Evolutionary conservation across 176 grass and related monocot genomes (phyloP), one percentile per base, ranked within the genome.

Genomic region (Pontederia crassipes): DNA sequence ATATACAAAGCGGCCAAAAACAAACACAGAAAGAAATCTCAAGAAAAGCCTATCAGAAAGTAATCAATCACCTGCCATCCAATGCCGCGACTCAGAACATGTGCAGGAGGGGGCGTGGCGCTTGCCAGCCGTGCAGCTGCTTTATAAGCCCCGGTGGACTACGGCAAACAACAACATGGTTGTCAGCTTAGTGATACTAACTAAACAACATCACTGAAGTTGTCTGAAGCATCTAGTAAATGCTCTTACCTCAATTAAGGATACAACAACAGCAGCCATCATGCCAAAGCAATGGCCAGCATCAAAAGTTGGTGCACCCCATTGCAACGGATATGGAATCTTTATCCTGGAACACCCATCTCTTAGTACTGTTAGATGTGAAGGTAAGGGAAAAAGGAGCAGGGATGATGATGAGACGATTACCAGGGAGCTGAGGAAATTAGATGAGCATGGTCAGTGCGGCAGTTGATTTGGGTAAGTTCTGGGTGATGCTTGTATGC

Each of bases 1-100:
- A 16, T 16, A 4, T 5, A 54, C 6, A 54, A 54, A 15, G 12
- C n/a, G 1, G n/a, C 51, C 5, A 17, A 16, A 52, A 16, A 54
- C n/a, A 1, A 15, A 54, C 51, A 54, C 11, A 53, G 12, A 53
- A 17, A 16, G 11, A 15, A 1, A 54, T 12, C 14, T 12, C 14
- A 54, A 17, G 51, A 54, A 8, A 2, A 16, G 13, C n/a, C 12
- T 0, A 17, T 18, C n/a, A 55, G 14, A 17, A 8, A 55, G 8
- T 8, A 55, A 28, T 16, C 74, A 20, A 54, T 71, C 49, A 90
- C 91, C 86, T 90, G 91, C 78, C 83, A 95, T 57, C 91, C 91
- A 67, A 95, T 95, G 56, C 91, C 91, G 82, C 91, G 83, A 27
- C 91, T 95, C 53, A 95, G 80, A 75, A 95, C 82, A 57, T 90